Evolutionary conservation across 441 rosid genomes (phyloP), one percentile per base, ranked within the genome.

Genomic region (Syzygium malaccense): DNA sequence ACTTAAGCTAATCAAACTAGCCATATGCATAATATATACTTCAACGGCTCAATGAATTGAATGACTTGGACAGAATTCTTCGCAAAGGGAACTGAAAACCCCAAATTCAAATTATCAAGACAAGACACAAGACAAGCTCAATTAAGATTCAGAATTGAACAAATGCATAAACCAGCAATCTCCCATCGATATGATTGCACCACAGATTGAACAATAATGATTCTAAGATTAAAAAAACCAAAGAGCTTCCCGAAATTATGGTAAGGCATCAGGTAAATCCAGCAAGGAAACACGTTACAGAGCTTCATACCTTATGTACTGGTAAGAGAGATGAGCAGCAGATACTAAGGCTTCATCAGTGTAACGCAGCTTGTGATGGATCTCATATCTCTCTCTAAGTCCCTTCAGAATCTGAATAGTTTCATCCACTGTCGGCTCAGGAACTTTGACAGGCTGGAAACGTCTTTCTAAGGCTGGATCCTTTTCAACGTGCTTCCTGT

Each of bases 391-490:
- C 60, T 89, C 90, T 13, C 92, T 85, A 53, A 94, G 89, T 51
- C 95, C 94, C 90, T 92, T 91, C 87, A 95, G 84, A 86, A 94
- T 94, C 86, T 93, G 88, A 32, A 94, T 89, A 2, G 94, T 90
- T 75, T 94, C 96, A 68, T 94, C 97, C 2, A 93, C 94, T 28
- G 95, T 55, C 6, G 96, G 96, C 89, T 95, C 96, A 10, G 95
- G 94, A 55, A 94, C 95, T 89, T 89, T 90, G 60, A 95, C 94
- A 4, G 93, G 94, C 91, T 92, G 95, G 91, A 94, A 94, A 41
- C 97, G 88, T 87, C 95, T 94, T 92, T 94, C 93, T 75, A 94
- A 85, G 17, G 95, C 95, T 13, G 95, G 92, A 89, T 95, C 96
- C 90, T 94, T 94, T 90, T 93, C 95, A 26, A 94, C 88, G 87